phyloP scores from a whole-genome alignment of 2,329 filamentous ascomycete genomes.

The Calonectria hawksworthii region DNA sequence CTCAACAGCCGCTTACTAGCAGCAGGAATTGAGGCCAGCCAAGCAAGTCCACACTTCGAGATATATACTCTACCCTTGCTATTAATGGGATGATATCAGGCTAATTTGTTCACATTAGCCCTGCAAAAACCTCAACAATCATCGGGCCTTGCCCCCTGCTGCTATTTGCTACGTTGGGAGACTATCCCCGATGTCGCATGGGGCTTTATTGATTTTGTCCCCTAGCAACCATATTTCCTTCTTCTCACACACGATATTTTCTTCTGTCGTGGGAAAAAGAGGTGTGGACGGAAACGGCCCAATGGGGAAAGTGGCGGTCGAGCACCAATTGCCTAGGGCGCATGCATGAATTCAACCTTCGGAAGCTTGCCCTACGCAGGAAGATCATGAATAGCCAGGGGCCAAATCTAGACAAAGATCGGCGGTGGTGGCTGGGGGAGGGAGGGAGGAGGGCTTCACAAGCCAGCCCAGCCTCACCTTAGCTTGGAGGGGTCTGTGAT shows the following conservation, averaged over 20 bases:
- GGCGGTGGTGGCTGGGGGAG: neutral
- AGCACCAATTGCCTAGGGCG: neutral
- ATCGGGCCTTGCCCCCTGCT: neutral
- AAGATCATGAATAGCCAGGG: constrained; percentile 1
- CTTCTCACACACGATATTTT: neutral
- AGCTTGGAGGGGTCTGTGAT: neutral
- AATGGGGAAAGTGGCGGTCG: constrained; percentile 2
- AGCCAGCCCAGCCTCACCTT: neutral
- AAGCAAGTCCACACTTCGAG: neutral
- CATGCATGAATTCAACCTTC: constrained; percentile 12
- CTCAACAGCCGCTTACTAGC: neutral
- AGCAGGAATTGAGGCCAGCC: neutral
- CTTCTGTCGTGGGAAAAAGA: neutral
- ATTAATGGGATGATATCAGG: neutral
- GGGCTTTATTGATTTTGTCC: neutral
- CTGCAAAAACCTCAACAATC: neutral
- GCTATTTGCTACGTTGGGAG: neutral
- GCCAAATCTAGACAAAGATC: constrained; percentile 1
- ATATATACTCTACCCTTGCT: neutral
- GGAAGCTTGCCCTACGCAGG: constrained; percentile 4
- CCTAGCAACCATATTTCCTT: neutral
- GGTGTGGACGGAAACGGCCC: neutral
- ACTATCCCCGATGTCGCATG: neutral
- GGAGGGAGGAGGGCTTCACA: neutral
- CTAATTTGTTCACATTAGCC: neutral